phyloP scores from a whole-genome alignment of 73 alveolate species.

The Effrenium voratum region DNA sequence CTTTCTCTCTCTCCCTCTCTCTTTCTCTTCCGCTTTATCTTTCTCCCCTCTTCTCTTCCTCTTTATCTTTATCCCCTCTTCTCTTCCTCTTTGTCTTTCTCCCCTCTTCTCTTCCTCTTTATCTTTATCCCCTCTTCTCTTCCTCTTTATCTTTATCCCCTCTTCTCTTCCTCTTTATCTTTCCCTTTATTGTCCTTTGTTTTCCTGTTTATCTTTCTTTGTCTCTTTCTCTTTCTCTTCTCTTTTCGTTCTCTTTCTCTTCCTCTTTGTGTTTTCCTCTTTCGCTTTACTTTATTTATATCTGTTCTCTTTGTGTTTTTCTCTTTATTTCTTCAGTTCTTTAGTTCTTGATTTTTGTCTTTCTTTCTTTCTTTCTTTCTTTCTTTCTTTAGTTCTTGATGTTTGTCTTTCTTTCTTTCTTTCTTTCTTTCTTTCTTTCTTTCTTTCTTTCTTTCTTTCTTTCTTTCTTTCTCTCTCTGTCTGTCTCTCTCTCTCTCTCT shows the following conservation, averaged over 20 bases:
- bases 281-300: neutral
- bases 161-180: too few relatives aligned
- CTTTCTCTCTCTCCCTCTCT: neutral
- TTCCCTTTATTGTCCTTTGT: neutral
- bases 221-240: neutral
- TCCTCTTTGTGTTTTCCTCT: neutral
- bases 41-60: neutral
- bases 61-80: neutral
- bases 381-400: neutral
- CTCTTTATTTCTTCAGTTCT: neutral
- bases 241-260: neutral
- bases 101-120: neutral
- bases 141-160: neutral
- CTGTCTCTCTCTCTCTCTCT: neutral
- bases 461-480: neutral
- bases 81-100: neutral
- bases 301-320: neutral
- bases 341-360: neutral
- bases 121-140: neutral
- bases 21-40: neutral
- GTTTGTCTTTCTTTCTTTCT: neutral
- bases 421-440: neutral
- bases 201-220: neutral
- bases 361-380: neutral
- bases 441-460: too few relatives aligned